Percentiles rank a stretch among this genome's conserved stretches.
Evolutionary conservation across 192 early-diverging fungal genomes (phyloP).

Genomic region (Polychytrium aggregatum): DNA sequence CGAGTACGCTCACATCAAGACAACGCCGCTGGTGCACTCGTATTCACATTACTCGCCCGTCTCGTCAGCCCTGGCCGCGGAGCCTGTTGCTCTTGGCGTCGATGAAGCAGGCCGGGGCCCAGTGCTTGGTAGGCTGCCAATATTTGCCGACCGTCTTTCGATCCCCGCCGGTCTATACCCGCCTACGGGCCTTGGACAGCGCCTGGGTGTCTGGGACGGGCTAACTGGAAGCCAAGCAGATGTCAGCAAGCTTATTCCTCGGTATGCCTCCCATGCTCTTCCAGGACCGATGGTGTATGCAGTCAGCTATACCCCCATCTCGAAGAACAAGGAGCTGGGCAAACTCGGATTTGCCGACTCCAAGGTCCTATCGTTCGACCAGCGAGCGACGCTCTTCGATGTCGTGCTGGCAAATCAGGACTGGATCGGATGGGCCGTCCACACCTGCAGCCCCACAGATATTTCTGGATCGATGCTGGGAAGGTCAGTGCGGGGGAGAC

Average conservation of each 20-base stretch:
- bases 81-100: conserved; percentile 66
- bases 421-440: conserved; percentile 74
- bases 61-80: too few species aligned
- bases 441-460: conserved; percentile 75
- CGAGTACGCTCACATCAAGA: too few species aligned
- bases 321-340: conserved; percentile 50
- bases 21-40: too few species aligned
- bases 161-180: background rate
- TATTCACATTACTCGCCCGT: too few species aligned
- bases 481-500: conserved; percentile 47
- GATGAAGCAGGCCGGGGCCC: conserved; percentile 98
- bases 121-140: conserved; percentile 52
- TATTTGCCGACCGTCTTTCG: conserved; percentile 8
- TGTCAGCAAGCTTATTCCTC: background rate
- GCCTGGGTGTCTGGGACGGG: too few species aligned
- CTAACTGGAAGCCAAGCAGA: too few species aligned
- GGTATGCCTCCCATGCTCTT: background rate
- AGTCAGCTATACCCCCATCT: conserved; percentile 63
- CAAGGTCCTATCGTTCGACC: conserved; percentile 74
- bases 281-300: conserved; percentile 95
- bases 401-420: conserved; percentile 42
- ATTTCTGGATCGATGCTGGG: conserved; percentile 87
- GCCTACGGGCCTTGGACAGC: background rate
- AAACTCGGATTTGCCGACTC: conserved; percentile 85
- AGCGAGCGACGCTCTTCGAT: conserved; percentile 60